phyloP scores from a whole-genome alignment of 441 rosid genomes.

The Corymbia citriodora region DNA sequence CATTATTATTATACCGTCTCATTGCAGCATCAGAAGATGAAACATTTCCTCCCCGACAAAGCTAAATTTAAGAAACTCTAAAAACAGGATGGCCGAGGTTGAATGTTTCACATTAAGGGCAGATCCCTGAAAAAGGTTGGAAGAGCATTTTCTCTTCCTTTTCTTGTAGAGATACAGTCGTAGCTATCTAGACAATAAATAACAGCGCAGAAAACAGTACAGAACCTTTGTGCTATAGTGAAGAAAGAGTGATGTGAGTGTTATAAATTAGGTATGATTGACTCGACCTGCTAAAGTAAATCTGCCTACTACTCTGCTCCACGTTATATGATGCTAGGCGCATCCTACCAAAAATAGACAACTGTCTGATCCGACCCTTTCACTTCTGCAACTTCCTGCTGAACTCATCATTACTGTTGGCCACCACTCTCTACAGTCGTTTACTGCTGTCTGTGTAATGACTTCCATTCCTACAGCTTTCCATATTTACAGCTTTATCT shows the following conservation, averaged over 20 bases:
- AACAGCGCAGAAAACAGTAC: not conserved
- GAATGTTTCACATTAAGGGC: not conserved
- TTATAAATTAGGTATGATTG: not conserved
- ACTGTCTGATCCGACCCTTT: not conserved
- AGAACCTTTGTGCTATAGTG: not conserved
- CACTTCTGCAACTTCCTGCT: not conserved
- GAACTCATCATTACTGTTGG: not conserved
- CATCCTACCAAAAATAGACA: not conserved
- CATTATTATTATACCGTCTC: not conserved
- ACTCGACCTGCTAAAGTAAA: not conserved
- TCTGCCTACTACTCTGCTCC: not conserved
- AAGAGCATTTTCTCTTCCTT: not conserved
- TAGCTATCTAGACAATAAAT: not conserved
- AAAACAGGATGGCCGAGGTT: not conserved
- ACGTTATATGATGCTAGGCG: not conserved
- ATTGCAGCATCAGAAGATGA: not conserved
- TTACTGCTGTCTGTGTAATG: not conserved
- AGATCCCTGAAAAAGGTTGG: not conserved
- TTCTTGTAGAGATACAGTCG: not conserved
- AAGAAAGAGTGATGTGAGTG: not conserved
- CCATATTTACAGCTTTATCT: not conserved
- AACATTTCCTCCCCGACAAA: not conserved
- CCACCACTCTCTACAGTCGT: not conserved
- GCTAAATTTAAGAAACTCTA: not conserved
- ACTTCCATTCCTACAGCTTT: not conserved